Percentiles rank a stretch among this genome's conserved stretches.
These are phyloP conservation scores for Scheffersomyces amazonensis DNA, from an alignment of 805 yeast genomes.

Conservation along the genomic window DNA sequence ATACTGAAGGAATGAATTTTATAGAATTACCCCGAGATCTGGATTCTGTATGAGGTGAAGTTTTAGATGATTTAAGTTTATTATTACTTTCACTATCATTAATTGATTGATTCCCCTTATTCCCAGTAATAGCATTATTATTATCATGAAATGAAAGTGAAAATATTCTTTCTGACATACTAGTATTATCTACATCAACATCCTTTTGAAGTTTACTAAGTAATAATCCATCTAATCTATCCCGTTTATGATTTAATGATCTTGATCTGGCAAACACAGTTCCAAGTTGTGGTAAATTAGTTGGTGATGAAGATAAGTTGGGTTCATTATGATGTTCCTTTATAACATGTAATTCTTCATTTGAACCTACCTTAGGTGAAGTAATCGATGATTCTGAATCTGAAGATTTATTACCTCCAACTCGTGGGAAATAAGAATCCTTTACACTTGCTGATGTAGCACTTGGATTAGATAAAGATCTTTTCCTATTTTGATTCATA, in stretches of 20 bases:
- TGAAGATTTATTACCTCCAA: constrained; percentile 4
- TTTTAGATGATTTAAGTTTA: not conserved
- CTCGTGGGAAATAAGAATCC: constrained; percentile 27
- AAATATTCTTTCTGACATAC: constrained; percentile 10
- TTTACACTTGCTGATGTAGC: constrained; percentile 8
- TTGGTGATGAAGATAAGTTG: no score
- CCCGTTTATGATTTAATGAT: constrained; percentile 19
- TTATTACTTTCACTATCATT: constrained; percentile 1
- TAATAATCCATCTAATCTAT: constrained; percentile 9
- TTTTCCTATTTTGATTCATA: constrained; percentile 11
- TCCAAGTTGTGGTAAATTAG: constrained; percentile 2
- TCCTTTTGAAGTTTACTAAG: constrained; percentile 11
- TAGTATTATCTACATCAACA: constrained; percentile 11
- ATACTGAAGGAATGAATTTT: constrained; percentile 28
- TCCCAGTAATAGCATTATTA: no score
- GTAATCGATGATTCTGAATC: constrained; percentile 9
- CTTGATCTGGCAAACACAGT: constrained; percentile 20
- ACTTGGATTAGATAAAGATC: constrained; percentile 23
- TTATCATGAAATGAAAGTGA: constrained; percentile 14
- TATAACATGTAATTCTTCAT: constrained; percentile 18
- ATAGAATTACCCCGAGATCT: constrained; percentile 15
- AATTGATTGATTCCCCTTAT: no score
- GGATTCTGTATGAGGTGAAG: not conserved
- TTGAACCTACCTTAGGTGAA: not conserved
- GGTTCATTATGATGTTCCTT: constrained; percentile 12